phyloP scores from a whole-genome alignment of 2,329 filamentous ascomycete species.

The Fusarium devonianum region DNA sequence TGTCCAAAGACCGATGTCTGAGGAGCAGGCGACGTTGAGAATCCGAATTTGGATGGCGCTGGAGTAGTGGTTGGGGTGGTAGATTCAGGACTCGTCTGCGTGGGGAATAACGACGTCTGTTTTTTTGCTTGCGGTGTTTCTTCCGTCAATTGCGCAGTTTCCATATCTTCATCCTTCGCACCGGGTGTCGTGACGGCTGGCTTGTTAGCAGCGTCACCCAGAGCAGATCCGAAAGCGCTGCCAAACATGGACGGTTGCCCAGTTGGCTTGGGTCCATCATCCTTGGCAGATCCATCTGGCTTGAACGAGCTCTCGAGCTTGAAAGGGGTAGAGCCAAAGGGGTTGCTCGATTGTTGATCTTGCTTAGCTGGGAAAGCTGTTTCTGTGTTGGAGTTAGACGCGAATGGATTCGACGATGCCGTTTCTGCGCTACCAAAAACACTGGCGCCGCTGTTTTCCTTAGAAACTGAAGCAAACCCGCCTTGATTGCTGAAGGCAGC shows the following conservation, averaged over 20 bases:
- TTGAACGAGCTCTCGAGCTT: slow-evolving; percentile 74
- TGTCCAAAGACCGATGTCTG: slow-evolving; percentile 47
- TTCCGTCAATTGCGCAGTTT: slow-evolving; percentile 45
- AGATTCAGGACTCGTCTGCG: slow-evolving; percentile 44
- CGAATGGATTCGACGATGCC: slow-evolving; percentile 43
- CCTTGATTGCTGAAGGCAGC: slow-evolving; percentile 61
- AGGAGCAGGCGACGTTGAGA: slow-evolving; percentile 47
- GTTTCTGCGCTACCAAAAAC: slow-evolving; percentile 51
- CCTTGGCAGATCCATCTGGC: slow-evolving; percentile 65
- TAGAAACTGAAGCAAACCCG: slow-evolving; percentile 61
- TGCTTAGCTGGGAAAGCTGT: slow-evolving; percentile 42
- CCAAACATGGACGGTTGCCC: slow-evolving; percentile 63
- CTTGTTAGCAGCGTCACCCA: slow-evolving; percentile 57
- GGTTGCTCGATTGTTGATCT: slow-evolving; percentile 43
- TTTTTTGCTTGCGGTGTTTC: slow-evolving; percentile 50
- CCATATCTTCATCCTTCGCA: slow-evolving; percentile 63
- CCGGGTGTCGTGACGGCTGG: slow-evolving; percentile 44
- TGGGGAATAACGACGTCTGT: slow-evolving; percentile 42
- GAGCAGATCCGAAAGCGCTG: slow-evolving; percentile 64
- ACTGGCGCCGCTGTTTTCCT: slow-evolving; percentile 46
- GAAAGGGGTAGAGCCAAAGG: slow-evolving; percentile 65
- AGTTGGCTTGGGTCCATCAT: slow-evolving; percentile 62
- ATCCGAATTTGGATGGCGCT: slow-evolving; percentile 56
- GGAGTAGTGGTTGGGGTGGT: slow-evolving; percentile 62
- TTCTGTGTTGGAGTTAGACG: slow-evolving; percentile 34